phyloP scores from a whole-genome alignment of 495 filamentous ascomycete genomes.

The Talaromyces thailandensis region DNA sequence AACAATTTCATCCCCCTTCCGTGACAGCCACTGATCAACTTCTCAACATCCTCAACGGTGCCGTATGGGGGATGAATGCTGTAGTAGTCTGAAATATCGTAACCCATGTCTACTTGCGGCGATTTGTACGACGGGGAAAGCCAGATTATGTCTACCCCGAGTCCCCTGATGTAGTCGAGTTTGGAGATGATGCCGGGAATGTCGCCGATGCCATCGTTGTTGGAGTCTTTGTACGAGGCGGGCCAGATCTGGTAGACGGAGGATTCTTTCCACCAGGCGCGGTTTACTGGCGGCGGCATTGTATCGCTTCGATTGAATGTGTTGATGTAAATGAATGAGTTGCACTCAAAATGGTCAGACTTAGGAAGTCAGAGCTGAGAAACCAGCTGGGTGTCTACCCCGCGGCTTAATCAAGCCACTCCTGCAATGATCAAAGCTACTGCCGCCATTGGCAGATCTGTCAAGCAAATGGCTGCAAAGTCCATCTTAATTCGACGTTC shows the following conservation, averaged over 20 bases:
- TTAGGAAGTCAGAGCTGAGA: background rate
- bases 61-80: slow-evolving; percentile 52
- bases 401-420: background rate
- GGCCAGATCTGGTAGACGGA: slow-evolving; percentile 66
- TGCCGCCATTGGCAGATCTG: background rate
- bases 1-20: slow-evolving; percentile 58
- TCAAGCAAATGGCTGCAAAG: background rate
- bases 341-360: background rate
- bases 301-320: background rate
- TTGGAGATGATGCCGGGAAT: slow-evolving; percentile 57
- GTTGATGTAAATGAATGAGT: background rate
- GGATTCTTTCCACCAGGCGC: slow-evolving; percentile 44
- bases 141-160: slow-evolving; percentile 62
- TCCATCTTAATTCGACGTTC: background rate
- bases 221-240: slow-evolving; percentile 56
- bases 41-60: slow-evolving; percentile 57
- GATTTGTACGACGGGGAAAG: slow-evolving; percentile 59
- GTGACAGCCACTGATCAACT: slow-evolving; percentile 46
- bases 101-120: slow-evolving; percentile 53
- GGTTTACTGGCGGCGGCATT: slow-evolving; percentile 22
- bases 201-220: slow-evolving; percentile 59
- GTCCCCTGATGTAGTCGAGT: slow-evolving; percentile 53
- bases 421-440: background rate
- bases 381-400: background rate
- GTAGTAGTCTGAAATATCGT: slow-evolving; percentile 61